Evolutionary conservation across 2,329 filamentous ascomycete genomes (phyloP), one percentile per base, ranked within the genome.

Genomic region (Penicillium sp.): DNA sequence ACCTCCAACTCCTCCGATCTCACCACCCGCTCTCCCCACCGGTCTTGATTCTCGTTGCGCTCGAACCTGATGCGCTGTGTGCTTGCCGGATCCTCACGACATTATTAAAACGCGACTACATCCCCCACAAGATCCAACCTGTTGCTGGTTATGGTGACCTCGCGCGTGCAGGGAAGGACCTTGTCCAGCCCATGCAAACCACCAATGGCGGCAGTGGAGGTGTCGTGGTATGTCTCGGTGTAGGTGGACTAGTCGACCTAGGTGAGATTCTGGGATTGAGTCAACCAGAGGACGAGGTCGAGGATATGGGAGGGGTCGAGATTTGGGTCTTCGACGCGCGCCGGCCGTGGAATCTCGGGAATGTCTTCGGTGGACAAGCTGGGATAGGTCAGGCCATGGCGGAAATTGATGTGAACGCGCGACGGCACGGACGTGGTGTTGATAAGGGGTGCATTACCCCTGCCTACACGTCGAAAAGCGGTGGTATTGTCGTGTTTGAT

Each of bases 21-120:
- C 86, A 91, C 58, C 89, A 96, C 67, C 87, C 91, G n/a, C 82
- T 92, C 44, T 93, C 90, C 15, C 88, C 92, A 33, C 91, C 91
- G 0, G 89, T 97, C 46, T 80, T 97, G 24, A 83, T 98, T 56
- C 87, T 98, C 49, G 91, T 91, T 57, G 88, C 92, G 31, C 87
- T 97, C 67, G 92, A 96, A 66, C 90, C 93, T 47, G 93, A 98
- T 74, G 88, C 93, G 56, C 83, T 98, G 54, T 97, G 92, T 72
- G 93, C 91, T 55, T 95, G 90, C 69, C 89, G 91, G 54, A 96
- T 98, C 53, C 82, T 98, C 42, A 95, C 92, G 2, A 81, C 87
- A 44, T 80, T 98, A n/a, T 79, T 98, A 53, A 96, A 95, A 73
- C 87, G 92, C 78, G 93, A 98, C 76, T 97, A 95, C 67, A 95